These are phyloP conservation scores for Falciphora oryzae DNA, from an alignment of 2,329 filamentous ascomycete species.

Conservation along the genomic window DNA sequence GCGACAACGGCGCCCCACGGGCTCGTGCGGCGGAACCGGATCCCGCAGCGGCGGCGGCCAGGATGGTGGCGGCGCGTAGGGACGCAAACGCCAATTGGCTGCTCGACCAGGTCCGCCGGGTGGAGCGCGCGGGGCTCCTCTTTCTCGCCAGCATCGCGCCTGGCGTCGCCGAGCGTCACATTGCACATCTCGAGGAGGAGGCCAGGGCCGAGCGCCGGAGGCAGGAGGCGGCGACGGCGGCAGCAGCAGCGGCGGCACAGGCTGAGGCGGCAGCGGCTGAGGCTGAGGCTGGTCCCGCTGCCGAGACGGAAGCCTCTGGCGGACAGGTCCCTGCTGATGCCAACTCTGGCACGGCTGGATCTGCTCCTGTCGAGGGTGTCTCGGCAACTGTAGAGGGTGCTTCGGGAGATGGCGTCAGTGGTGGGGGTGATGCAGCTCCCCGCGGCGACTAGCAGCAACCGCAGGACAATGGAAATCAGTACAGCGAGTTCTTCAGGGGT, in stretches of 20 bases:
- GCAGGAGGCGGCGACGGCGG: constrained; percentile 34
- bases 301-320: constrained; percentile 13
- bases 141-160: constrained; percentile 63
- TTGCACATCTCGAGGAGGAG: constrained; percentile 50
- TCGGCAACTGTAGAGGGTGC: too few species aligned
- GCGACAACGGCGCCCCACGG: constrained; percentile 7
- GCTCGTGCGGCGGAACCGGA: constrained; percentile 25
- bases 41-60: constrained; percentile 47
- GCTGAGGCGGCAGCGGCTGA: constrained; percentile 27
- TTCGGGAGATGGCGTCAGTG: too few species aligned
- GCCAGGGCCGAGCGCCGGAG: constrained; percentile 39
- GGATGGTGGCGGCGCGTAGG: constrained; percentile 44
- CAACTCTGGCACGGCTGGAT: too few species aligned
- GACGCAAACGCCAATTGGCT: constrained; percentile 43
- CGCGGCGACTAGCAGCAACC: too few species aligned
- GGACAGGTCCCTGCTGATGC: background rate
- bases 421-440: too few species aligned
- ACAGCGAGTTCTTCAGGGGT: too few species aligned
- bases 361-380: too few species aligned
- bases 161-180: constrained; percentile 60
- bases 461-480: too few species aligned
- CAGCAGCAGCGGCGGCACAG: constrained; percentile 27
- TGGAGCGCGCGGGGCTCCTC: constrained; percentile 55
- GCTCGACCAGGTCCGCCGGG: constrained; percentile 42
- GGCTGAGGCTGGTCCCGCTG: constrained; percentile 17